Evolutionary conservation across 768 basidiomycete species (phyloP).

Genomic region (Cystobasidium tubakii): DNA sequence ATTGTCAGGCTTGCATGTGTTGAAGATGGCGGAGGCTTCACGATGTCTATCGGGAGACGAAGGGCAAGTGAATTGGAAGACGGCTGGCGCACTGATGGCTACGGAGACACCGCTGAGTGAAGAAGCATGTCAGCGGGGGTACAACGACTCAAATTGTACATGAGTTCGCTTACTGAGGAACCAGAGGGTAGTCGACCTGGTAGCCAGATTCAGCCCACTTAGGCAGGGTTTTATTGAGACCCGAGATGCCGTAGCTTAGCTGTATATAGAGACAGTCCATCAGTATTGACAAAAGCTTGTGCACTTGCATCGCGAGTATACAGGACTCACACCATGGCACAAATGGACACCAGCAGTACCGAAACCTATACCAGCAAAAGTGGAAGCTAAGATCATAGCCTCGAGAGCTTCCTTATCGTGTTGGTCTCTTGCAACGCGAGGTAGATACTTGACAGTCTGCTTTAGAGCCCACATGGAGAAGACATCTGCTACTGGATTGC

Average conservation of each 20-base stretch:
- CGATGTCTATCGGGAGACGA: constrained; percentile 87
- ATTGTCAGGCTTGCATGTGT: constrained; percentile 57
- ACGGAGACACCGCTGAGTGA: constrained; percentile 55
- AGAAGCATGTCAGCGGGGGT: background rate
- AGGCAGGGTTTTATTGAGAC: constrained; percentile 87
- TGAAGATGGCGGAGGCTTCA: constrained; percentile 78
- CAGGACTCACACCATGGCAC: constrained; percentile 50
- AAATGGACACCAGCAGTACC: constrained; percentile 72
- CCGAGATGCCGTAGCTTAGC: constrained; percentile 60
- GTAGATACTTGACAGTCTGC: constrained; percentile 80
- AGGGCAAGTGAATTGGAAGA: constrained; percentile 92
- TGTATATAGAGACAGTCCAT: constrained; percentile 40
- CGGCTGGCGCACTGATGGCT: constrained; percentile 85
- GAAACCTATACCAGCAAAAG: constrained; percentile 78
- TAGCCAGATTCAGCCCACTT: constrained; percentile 90
- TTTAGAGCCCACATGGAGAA: constrained; percentile 87
- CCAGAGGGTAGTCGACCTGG: constrained; percentile 22
- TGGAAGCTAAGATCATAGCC: constrained; percentile 66
- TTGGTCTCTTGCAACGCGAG: constrained; percentile 69
- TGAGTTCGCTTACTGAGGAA: constrained; percentile 2
- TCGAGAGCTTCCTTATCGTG: constrained; percentile 74
- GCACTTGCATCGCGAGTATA: constrained; percentile 56
- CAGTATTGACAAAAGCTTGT: too few species aligned
- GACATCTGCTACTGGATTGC: constrained; percentile 86
- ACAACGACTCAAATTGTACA: background rate